Base-by-base conservation (phyloP, 1,284 basidiomycete species). In the Pascua guehoae region DNA sequence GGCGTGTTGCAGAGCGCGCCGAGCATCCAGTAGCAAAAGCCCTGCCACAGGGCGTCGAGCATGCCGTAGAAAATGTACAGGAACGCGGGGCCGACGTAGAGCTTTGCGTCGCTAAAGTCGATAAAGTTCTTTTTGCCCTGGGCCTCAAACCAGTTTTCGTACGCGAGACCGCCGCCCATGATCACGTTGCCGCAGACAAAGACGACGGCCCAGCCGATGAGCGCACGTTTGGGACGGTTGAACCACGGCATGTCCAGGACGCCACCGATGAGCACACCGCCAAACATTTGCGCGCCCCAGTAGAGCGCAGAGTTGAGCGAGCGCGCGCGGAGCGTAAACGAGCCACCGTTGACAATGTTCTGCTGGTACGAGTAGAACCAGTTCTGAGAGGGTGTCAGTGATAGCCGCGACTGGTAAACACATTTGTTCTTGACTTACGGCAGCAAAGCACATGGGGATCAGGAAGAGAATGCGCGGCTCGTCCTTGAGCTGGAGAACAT, bases 301-400 rank as follows among this genome's bases (percentile, higher is more conserved):
- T 78, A 79, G 16, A 77, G 63, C 7, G 78, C 59, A 14, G 66
- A 67, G 67, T 76, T 76, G 61, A 78, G 75, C 4, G 68, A 62
- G 15, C 71, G 64, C 1, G 64, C 64, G 5, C 72, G 65, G 17
- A 75, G 61, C 7, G 74, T 68, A 54, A 76, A 75, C 11, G 73
- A 68, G 5, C 63, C 64, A 32, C 70, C 61, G 58, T 71, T 70
- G 50, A 62, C 66, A 36, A 52, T 56, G 53, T 70, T 67, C 18
- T 65, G 62, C 51, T 69, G 61, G 53, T 61, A 64, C 32, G 64
- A 60, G 57, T 68, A 66, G 53, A 65, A 65, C 60, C 60, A 57
- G 53, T 60, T 60, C 24, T 49, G 38, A 24, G 15, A 15, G 3
- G 24, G 24, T 32, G 36, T 47, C 46, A 47, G 46, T 32, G 1